phyloP scores from a whole-genome alignment of 2,329 filamentous ascomycete genomes.

The Hawksworthiomyces lignivorus region DNA sequence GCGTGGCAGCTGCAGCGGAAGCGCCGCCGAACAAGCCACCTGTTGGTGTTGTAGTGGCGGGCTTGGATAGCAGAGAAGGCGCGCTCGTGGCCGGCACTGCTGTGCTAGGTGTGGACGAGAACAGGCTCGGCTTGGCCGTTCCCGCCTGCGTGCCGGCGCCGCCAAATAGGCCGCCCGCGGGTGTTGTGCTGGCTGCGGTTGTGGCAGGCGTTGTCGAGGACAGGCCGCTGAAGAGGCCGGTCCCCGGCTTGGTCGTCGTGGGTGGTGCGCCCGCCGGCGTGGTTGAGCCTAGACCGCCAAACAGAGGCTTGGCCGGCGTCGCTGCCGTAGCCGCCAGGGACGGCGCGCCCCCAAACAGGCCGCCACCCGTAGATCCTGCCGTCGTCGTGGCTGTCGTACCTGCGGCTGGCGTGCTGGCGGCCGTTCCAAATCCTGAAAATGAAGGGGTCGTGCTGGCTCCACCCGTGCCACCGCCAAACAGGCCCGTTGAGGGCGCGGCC shows the following conservation, averaged over 20 bases:
- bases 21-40: no score
- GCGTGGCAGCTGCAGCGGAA: no score
- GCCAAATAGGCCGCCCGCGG: constrained; percentile 8
- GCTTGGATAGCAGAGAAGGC: no score
- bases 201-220: constrained; percentile 10
- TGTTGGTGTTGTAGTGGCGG: no score
- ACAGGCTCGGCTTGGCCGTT: not conserved
- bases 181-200: constrained; percentile 7
- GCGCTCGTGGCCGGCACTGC: constrained; percentile 4
- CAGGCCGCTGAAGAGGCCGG: constrained; percentile 8
- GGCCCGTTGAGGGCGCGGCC: not conserved
- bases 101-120: constrained; percentile 1
- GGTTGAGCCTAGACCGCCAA: constrained; percentile 40
- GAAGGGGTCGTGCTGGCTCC: constrained; percentile 1
- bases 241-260: constrained; percentile 25
- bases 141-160: not conserved
- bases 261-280: constrained; percentile 51
- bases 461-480: constrained; percentile 1
- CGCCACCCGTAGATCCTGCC: not conserved
- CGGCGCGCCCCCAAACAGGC: constrained; percentile 1
- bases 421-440: constrained; percentile 4
- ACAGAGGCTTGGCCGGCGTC: constrained; percentile 41
- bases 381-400: constrained; percentile 4
- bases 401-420: not conserved
- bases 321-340: constrained; percentile 19